A percentile compares a stretch with the other conserved stretches of the same genome.
Evolutionary conservation across 768 basidiomycete species (phyloP).

Genomic region (Nevesoporus exiguus): DNA sequence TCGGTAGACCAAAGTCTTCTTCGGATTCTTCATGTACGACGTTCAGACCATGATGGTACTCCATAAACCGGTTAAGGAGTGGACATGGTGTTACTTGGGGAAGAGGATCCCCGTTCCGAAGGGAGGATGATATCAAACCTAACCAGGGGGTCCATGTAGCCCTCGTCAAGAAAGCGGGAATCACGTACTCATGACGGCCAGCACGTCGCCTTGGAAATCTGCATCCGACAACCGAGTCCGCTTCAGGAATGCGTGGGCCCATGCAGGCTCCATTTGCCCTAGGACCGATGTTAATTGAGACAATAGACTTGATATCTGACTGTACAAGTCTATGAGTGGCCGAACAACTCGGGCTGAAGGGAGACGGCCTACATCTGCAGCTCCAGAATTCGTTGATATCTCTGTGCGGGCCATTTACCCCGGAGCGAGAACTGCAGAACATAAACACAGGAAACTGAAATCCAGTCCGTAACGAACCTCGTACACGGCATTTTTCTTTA

Average conservation of each 20-base stretch:
- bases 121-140: constrained; percentile 76
- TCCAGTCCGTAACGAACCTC: constrained; percentile 44
- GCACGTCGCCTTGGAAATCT: constrained; percentile 79
- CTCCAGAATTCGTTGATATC: constrained; percentile 68
- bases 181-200: constrained; percentile 72
- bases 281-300: constrained; percentile 73
- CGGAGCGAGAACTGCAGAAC: constrained; percentile 61
- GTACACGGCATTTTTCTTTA: constrained; percentile 60
- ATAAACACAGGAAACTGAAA: neutral
- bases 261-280: constrained; percentile 68
- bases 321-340: constrained; percentile 26
- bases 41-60: constrained; percentile 54
- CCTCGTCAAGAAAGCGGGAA: neutral
- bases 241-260: constrained; percentile 73
- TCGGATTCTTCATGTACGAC: constrained; percentile 69
- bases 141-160: neutral
- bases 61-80: constrained; percentile 44
- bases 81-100: constrained; percentile 88
- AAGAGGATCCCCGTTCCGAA: constrained; percentile 69
- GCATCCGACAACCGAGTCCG: constrained; percentile 74
- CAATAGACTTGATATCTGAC: constrained; percentile 65
- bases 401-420: constrained; percentile 76
- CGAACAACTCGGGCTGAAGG: neutral
- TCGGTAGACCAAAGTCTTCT: constrained; percentile 71
- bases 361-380: constrained; percentile 54